Evolutionary conservation across 1,139 yeast genomes (phyloP).

Genomic region (Sugiyamaella pinicola): DNA sequence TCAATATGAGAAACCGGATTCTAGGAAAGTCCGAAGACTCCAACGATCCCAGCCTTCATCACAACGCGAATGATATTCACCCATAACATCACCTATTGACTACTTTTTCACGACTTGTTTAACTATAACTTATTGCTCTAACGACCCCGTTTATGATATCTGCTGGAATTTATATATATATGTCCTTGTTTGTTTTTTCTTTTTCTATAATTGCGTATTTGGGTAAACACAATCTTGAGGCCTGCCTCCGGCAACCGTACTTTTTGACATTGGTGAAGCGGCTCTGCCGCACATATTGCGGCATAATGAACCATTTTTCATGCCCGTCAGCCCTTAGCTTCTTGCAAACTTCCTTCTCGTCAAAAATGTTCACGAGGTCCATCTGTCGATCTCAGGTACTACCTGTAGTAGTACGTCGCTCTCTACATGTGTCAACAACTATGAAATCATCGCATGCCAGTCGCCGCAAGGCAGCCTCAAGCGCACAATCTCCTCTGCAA

Average conservation of each 20-base stretch:
- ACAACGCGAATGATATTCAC: neutral
- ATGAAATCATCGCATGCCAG: constrained; percentile 8
- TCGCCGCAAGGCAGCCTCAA: constrained; percentile 13
- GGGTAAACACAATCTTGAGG: neutral
- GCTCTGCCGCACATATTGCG: neutral
- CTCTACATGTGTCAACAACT: neutral
- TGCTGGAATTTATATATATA: neutral
- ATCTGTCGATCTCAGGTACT: constrained; percentile 1
- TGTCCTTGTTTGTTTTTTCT: neutral
- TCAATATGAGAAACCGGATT: constrained; percentile 37
- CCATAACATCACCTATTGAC: neutral
- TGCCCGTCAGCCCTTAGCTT: neutral
- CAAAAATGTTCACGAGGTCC: constrained; percentile 7
- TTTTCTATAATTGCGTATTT: neutral
- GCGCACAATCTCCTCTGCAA: constrained; percentile 36
- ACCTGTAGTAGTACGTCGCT: constrained; percentile 2
- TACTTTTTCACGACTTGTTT: neutral
- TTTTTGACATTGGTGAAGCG: constrained; percentile 3
- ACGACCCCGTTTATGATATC: constrained; percentile 6
- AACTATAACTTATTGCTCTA: neutral
- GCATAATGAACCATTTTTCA: neutral
- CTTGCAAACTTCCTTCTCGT: neutral
- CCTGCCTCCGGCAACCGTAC: neutral
- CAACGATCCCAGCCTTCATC: neutral
- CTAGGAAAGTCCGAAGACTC: constrained; percentile 18